These are phyloP conservation scores for Cordyceps cateniannulata DNA, from an alignment of 2,329 filamentous ascomycete genomes.

Conservation along the genomic window DNA sequence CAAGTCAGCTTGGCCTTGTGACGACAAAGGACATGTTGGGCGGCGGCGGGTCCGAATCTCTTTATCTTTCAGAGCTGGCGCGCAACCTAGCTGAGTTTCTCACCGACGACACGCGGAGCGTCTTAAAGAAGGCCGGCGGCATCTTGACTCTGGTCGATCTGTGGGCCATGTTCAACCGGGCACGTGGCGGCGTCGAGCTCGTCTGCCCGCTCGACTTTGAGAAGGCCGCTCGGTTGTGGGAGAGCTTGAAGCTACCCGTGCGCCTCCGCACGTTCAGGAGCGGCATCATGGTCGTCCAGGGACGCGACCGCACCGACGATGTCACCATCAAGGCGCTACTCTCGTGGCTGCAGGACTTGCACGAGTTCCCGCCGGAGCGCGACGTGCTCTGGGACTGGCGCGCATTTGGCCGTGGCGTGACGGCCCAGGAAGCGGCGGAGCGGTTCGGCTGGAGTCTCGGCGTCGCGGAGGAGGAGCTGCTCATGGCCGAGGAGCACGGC, in stretches of 20 bases:
- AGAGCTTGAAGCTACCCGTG: constrained; percentile 77
- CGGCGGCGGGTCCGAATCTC: constrained; percentile 63
- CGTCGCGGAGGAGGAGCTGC: constrained; percentile 88
- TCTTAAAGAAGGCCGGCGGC: constrained; percentile 73
- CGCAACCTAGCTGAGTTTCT: constrained; percentile 83
- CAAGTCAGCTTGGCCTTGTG: constrained; percentile 74
- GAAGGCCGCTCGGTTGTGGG: constrained; percentile 83
- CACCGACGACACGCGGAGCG: constrained; percentile 73
- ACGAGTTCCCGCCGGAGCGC: constrained; percentile 56
- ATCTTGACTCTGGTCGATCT: constrained; percentile 87
- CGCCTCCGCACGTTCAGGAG: constrained; percentile 84
- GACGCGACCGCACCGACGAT: constrained; percentile 81
- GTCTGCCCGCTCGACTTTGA: constrained; percentile 89
- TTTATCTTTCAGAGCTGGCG: constrained; percentile 84
- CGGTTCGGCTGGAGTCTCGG: constrained; percentile 95
- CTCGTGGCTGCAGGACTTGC: constrained; percentile 70
- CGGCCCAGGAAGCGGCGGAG: constrained; percentile 82
- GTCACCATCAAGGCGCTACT: constrained; percentile 74
- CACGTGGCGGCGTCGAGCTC: constrained; percentile 86
- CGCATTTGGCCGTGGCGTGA: constrained; percentile 75
- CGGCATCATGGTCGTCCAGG: constrained; percentile 89
- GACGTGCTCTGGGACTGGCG: constrained; percentile 70
- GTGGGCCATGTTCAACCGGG: constrained; percentile 92
- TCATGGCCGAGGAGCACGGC: constrained; percentile 93
- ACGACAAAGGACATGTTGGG: constrained; percentile 92